Base-by-base conservation (phyloP, 176 grass and related monocot species). In the Alloteropsis semialata region DNA sequence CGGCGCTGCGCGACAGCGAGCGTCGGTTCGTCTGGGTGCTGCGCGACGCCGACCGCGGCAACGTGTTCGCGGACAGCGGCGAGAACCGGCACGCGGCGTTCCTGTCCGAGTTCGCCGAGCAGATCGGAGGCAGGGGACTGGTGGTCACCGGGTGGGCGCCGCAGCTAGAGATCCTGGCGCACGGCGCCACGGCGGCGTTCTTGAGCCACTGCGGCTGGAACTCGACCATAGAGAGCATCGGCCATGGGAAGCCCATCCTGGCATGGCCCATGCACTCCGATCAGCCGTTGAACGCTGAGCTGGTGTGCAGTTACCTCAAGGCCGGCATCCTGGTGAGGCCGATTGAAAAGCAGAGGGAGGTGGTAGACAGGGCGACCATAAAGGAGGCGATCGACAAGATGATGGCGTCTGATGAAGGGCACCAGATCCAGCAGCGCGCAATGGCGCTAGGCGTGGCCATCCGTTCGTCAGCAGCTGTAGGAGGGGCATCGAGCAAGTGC, bases 171-270 rank as follows among this genome's bases (percentile, higher is more conserved):
- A 94, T 94, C 38, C 73, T 94, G 22, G 75, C 86, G 2, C 86
- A 91, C 41, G 32, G 46, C 15, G 44, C 87, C 22, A 90, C 83
- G 13, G 83, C 77, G 17, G 81, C 77, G 12, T 96, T 96, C 85
- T 75, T 96, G 88, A 96, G 90, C 87, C 90, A 95, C 76, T 92
- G 90, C 42, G 93, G 93, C 18, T 96, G 93, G 93, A 96, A 96
- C 70, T 96, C 93, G 11, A 88, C 82, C 36, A 10, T 92, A 42
- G 93, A 96, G 71, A 90, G 88, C 76, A 16, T 96, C 30, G 81
- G 88, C 92, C 65, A 88, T 65, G 90, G 93, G 10, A 89, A 90
- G 66, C 79, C 79, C 11, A 32, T 96, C 4, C 60, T 92, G 0
- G 88, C 86, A 1, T 92, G 90, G 93, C 85, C 93, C 0, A 91